These are phyloP conservation scores for Sorghum bicolor DNA, from an alignment of 176 grass and related monocot genomes.

Conservation along the genomic window Sorghum_bicolor_NCBIv3 NC_012870.2:5104501-5105000, in stretches of 20 bases:
- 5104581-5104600: background rate
- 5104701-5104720: background rate
- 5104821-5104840: background rate
- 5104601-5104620: background rate
- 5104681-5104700: background rate
- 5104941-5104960: background rate
- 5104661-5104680: constrained; percentile 35
- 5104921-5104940: background rate
- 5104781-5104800: background rate
- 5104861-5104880: background rate
- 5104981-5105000: background rate
- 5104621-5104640: constrained; percentile 14
- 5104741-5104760: background rate
- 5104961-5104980: background rate
- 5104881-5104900: background rate
- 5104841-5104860: constrained; percentile 16
- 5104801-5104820: background rate
- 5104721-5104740: background rate
- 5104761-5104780: background rate
- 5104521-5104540: constrained; percentile 9
- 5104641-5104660: background rate
- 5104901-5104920: background rate
- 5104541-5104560: background rate
- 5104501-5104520: background rate
- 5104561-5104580: background rate